phyloP scores from a whole-genome alignment of 192 early-diverging fungal genomes.

The Coemansia sp. region DNA sequence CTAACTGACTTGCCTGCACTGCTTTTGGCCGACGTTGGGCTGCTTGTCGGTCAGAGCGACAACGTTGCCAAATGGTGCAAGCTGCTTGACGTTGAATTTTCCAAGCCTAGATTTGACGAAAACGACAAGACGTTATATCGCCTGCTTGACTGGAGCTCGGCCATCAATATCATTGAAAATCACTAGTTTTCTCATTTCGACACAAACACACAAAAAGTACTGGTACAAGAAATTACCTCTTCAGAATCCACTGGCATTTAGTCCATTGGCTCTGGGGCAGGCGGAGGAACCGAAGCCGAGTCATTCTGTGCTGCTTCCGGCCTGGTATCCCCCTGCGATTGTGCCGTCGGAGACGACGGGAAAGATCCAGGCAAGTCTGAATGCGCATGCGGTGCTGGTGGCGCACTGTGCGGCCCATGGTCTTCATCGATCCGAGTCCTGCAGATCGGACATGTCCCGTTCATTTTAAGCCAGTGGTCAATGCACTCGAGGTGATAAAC shows the following conservation, averaged over 20 bases:
- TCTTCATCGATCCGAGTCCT: slow-evolving; percentile 50
- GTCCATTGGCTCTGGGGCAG: slow-evolving; percentile 37
- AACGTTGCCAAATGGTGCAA: slow-evolving; percentile 36
- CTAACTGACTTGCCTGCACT: slow-evolving; percentile 51
- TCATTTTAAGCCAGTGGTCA: slow-evolving; percentile 88
- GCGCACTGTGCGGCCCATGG: background rate
- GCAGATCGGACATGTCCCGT: slow-evolving; percentile 92
- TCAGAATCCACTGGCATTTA: slow-evolving; percentile 1
- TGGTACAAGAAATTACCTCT: background rate
- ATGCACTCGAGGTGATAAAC: slow-evolving; percentile 88
- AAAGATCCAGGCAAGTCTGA: slow-evolving; percentile 50
- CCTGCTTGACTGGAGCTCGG: slow-evolving; percentile 14
- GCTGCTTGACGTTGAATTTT: slow-evolving; percentile 24
- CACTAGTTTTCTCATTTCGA: background rate
- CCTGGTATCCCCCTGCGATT: slow-evolving; percentile 4
- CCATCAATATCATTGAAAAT: slow-evolving; percentile 1
- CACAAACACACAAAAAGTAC: slow-evolving; percentile 6
- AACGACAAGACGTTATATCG: slow-evolving; percentile 4
- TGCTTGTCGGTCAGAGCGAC: slow-evolving; percentile 34
- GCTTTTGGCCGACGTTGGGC: slow-evolving; percentile 35
- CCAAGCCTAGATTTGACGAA: slow-evolving; percentile 1
- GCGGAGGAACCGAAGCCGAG: slow-evolving; percentile 2
- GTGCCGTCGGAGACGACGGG: slow-evolving; percentile 20
- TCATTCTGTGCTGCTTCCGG: background rate
- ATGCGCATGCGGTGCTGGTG: slow-evolving; percentile 21